These are phyloP conservation scores for Akanthomyces dipterigenus DNA, from an alignment of 2,329 filamentous ascomycete species.

Conservation along the genomic window DNA sequence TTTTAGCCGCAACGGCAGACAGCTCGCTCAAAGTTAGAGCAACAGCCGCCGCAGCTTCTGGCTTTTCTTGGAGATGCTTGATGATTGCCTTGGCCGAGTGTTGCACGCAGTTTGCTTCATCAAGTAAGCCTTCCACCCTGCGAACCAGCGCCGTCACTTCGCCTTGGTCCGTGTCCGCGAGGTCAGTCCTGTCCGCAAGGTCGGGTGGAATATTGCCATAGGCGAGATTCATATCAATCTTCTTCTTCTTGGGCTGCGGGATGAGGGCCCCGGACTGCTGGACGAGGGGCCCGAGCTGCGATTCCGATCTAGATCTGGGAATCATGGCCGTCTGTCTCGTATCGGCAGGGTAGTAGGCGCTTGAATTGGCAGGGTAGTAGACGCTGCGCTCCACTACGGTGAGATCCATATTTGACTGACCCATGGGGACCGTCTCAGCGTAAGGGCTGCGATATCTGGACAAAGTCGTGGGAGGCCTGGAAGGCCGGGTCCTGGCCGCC, in stretches of 20 bases:
- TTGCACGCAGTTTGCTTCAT: slow-evolving; percentile 84
- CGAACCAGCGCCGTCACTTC: slow-evolving; percentile 54
- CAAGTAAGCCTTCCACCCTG: slow-evolving; percentile 68
- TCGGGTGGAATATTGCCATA: slow-evolving; percentile 79
- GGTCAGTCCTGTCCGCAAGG: slow-evolving; percentile 43
- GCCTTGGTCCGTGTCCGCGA: slow-evolving; percentile 41
- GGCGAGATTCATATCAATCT: slow-evolving; percentile 85
- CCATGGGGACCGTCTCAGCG: slow-evolving; percentile 32
- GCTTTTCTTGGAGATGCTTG: slow-evolving; percentile 59
- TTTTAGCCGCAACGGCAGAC: slow-evolving; percentile 71
- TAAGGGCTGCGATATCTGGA: slow-evolving; percentile 36
- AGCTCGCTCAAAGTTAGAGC: slow-evolving; percentile 90
- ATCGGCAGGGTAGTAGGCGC: slow-evolving; percentile 9
- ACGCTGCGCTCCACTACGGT: slow-evolving; percentile 21
- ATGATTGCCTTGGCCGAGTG: slow-evolving; percentile 80
- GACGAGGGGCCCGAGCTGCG: slow-evolving; percentile 18
- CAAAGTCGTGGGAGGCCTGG: slow-evolving; percentile 33
- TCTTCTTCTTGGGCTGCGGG: slow-evolving; percentile 31
- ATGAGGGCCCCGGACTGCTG: slow-evolving; percentile 17
- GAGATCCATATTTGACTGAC: slow-evolving; percentile 29
- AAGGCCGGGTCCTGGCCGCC: slow-evolving; percentile 42
- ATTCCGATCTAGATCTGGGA: slow-evolving; percentile 33
- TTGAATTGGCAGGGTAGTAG: slow-evolving; percentile 9
- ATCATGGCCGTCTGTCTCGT: slow-evolving; percentile 22
- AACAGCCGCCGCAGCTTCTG: slow-evolving; percentile 88